These are phyloP conservation scores for Penicillium brasilianum DNA, from an alignment of 2,329 filamentous ascomycete species.

Conservation along the genomic window DNA sequence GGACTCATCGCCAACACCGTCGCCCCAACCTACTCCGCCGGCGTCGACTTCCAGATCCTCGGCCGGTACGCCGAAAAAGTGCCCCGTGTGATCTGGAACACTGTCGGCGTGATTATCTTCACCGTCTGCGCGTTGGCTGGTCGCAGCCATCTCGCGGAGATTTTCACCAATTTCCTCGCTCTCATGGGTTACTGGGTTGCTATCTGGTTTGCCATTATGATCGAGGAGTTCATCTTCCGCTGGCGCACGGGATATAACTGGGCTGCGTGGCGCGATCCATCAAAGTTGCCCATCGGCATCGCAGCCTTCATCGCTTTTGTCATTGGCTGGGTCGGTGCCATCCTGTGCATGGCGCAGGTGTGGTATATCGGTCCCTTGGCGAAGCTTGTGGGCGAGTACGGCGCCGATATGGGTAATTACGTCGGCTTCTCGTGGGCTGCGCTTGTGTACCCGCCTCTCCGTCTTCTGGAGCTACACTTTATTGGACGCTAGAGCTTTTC, in stretches of 20 bases:
- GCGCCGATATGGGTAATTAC: conserved; percentile 66
- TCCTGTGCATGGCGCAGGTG: conserved; percentile 71
- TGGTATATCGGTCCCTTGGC: conserved; percentile 72
- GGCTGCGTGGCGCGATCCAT: conserved; percentile 64
- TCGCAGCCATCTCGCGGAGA: conserved; percentile 63
- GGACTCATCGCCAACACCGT: conserved; percentile 70
- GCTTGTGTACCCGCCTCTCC: conserved; percentile 60
- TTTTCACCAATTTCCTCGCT: conserved; percentile 72
- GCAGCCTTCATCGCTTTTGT: conserved; percentile 67
- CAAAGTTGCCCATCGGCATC: conserved; percentile 65
- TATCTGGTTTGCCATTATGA: conserved; percentile 67
- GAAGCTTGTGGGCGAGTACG: conserved; percentile 60
- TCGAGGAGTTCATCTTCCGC: conserved; percentile 66
- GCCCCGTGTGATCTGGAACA: conserved; percentile 69
- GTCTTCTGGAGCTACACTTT: conserved; percentile 57
- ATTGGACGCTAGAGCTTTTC: conserved; percentile 50
- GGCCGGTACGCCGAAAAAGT: conserved; percentile 62
- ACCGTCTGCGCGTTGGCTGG: conserved; percentile 69
- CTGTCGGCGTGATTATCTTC: conserved; percentile 65
- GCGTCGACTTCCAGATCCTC: conserved; percentile 71
- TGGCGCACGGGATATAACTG: conserved; percentile 61
- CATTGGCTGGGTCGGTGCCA: conserved; percentile 67
- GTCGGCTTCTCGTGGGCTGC: conserved; percentile 65
- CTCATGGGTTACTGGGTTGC: conserved; percentile 74
- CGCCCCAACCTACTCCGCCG: conserved; percentile 66